Base-by-base conservation (phyloP, 768 basidiomycete genomes). In the Podaxis sp. region DNA sequence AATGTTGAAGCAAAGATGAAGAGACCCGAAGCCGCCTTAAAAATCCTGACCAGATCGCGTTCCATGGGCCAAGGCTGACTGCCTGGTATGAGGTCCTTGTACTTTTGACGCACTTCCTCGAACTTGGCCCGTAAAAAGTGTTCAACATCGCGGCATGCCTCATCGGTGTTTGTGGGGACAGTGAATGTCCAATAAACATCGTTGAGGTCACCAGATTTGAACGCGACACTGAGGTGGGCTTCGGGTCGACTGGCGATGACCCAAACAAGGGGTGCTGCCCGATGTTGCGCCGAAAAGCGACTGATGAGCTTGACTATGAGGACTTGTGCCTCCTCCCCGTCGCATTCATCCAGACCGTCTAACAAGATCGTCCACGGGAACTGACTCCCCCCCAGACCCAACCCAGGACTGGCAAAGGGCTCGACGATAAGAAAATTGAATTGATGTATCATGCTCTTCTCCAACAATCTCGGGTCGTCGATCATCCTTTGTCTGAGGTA, bases 191-290 rank as follows among this genome's bases (percentile, higher is more conserved):
- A 46, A 26, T 20, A n/a, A 12, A 15, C 24, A 22, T 22, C 28
- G 12, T 0, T 20, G 17, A 36, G 30, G 2, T 3, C 26, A 6
- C n/a, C 44, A 12, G 22, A 44, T 11, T 6, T 3, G 22, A 58
- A 48, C 15, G 30, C n/a, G 33, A n/a, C 10, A 2, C 28, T 37
- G 11, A 59, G n/a, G 26, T 59, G 58, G 3, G 58, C 33, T 24
- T 59, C 58, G 5, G 58, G 58, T n/a, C 58, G 49, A 13, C 58
- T 59, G 4, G 58, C 54, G 20, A 55, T 55, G 20, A 55, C 17
- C 54, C 54, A 53, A 24, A 38, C n/a, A 24, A 55, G 54, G n/a
- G 54, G 54, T 26, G 22, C 28, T 12, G 12, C 4, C 4, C 26
- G 51, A 4, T 41, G 17, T 12, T 41, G 40, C 17, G 12, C 12